Evolutionary conservation across 306 rosid genomes (phyloP).

Genomic region (Geum urbanum): DNA sequence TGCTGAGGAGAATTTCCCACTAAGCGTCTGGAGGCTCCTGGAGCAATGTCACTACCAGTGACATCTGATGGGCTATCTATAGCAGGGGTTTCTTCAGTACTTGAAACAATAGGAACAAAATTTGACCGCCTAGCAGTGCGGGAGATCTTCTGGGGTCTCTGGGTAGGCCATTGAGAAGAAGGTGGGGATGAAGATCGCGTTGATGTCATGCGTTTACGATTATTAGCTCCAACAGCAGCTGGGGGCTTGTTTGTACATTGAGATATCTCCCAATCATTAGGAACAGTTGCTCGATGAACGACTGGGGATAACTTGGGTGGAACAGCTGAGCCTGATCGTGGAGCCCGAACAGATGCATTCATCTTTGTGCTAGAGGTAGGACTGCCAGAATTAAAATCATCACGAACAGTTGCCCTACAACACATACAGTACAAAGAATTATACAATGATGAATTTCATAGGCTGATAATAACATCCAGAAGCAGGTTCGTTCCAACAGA

Average conservation of each 20-base stretch:
- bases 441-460: slow-evolving; percentile 12
- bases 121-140: slow-evolving; percentile 91
- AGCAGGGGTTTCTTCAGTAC: slow-evolving; percentile 66
- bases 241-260: slow-evolving; percentile 79
- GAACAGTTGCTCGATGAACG: slow-evolving; percentile 62
- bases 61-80: slow-evolving; percentile 64
- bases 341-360: slow-evolving; percentile 77
- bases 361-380: slow-evolving; percentile 69
- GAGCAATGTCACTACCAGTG: slow-evolving; percentile 64
- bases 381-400: slow-evolving; percentile 74
- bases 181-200: slow-evolving; percentile 87
- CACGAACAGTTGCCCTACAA: slow-evolving; percentile 73
- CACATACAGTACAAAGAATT: slow-evolving; percentile 21
- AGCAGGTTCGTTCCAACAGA: slow-evolving; percentile 8
- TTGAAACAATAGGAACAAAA: slow-evolving; percentile 64
- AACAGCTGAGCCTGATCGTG: slow-evolving; percentile 79
- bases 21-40: slow-evolving; percentile 66
- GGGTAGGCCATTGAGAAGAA: slow-evolving; percentile 72
- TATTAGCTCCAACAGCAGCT: slow-evolving; percentile 63
- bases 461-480: slow-evolving; percentile 9
- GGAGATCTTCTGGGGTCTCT: slow-evolving; percentile 95
- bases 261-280: slow-evolving; percentile 87
- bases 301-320: slow-evolving; percentile 83
- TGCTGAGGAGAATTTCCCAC: slow-evolving; percentile 83
- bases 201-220: slow-evolving; percentile 79